A percentile compares a stretch with the other conserved stretches of the same genome.
Conservation (phyloP, 805 yeast genomes). For the Spathaspora hagerdaliae region DNA sequence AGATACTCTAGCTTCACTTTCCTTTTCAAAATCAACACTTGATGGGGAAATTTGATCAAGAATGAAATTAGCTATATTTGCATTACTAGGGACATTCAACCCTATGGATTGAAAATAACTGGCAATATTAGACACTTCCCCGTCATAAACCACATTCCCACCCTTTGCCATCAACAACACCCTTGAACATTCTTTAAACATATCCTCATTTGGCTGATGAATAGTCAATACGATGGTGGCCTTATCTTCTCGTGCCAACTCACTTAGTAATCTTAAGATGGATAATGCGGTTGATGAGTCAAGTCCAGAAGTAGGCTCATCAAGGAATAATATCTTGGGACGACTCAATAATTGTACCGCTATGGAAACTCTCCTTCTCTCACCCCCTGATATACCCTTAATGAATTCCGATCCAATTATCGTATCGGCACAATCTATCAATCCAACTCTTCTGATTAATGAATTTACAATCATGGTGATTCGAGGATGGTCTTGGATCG, state of each 20-base stretch:
- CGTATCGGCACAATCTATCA: conserved; percentile 10
- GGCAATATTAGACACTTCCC: conserved; percentile 8
- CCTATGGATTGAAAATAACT: conserved; percentile 17
- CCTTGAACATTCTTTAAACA: conserved; percentile 31
- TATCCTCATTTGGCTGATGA: conserved; percentile 46
- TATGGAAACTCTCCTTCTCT: conserved; percentile 18
- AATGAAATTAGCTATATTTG: conserved; percentile 24
- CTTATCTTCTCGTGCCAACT: conserved; percentile 30
- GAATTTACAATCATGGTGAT: conserved; percentile 20
- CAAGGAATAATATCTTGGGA: conserved; percentile 43
- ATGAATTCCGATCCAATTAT: conserved; percentile 16
- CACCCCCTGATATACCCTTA: conserved; percentile 21
- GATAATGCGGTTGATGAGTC: conserved; percentile 54
- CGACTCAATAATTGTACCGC: conserved; percentile 16
- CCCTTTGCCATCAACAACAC: conserved; percentile 20
- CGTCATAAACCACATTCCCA: conserved; percentile 36
- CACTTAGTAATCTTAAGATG: conserved; percentile 42
- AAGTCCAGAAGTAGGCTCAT: conserved; percentile 62
- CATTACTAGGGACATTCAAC: conserved; percentile 13
- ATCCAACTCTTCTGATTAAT: conserved; percentile 11
- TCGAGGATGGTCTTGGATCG: not conserved
- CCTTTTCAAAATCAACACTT: conserved; percentile 19
- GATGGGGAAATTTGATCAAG: conserved; percentile 39
- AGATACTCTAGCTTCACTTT: conserved; percentile 18
- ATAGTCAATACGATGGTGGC: conserved; percentile 48